Percentiles rank a stretch among this genome's conserved stretches.
Conservation (phyloP, 495 filamentous ascomycete species). For the Podospora pseudopauciseta region DNA sequence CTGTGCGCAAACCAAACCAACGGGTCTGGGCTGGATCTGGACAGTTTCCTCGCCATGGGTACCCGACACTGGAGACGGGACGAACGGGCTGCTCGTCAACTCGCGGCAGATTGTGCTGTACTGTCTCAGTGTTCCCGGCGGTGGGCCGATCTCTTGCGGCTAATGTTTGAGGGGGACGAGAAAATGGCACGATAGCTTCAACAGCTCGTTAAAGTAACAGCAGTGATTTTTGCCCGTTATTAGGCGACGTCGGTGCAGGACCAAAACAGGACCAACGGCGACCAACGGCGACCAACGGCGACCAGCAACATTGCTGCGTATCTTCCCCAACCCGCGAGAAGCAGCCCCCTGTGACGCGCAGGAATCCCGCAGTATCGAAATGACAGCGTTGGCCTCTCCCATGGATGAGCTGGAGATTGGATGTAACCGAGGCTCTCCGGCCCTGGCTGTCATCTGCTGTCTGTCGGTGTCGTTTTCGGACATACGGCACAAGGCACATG, state of each 20-base stretch:
- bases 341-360: conserved; percentile 13
- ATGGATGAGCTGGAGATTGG: conserved; percentile 3
- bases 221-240: conserved; percentile 13
- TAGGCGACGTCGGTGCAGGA: conserved; percentile 3
- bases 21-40: conserved; percentile 6
- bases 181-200: conserved; percentile 14
- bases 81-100: not conserved
- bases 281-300: conserved; percentile 3
- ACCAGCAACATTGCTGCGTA: not conserved
- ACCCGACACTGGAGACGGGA: not conserved
- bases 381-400: not conserved
- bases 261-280: too few species aligned
- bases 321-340: conserved; percentile 2
- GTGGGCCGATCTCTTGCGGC: conserved; percentile 12
- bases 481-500: conserved; percentile 1
- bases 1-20: conserved; percentile 19
- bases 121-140: not conserved
- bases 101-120: conserved; percentile 6
- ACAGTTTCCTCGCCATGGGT: conserved; percentile 1
- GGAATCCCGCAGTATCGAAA: conserved; percentile 6
- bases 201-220: conserved; percentile 19
- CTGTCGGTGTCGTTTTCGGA: not conserved
- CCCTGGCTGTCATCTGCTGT: not conserved
- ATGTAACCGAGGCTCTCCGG: conserved; percentile 3
- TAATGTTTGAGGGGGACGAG: conserved; percentile 9